These are phyloP conservation scores for Nannochloropsis gaditana DNA, from an alignment of 108 stramenopile species.

Conservation along the genomic window DNA sequence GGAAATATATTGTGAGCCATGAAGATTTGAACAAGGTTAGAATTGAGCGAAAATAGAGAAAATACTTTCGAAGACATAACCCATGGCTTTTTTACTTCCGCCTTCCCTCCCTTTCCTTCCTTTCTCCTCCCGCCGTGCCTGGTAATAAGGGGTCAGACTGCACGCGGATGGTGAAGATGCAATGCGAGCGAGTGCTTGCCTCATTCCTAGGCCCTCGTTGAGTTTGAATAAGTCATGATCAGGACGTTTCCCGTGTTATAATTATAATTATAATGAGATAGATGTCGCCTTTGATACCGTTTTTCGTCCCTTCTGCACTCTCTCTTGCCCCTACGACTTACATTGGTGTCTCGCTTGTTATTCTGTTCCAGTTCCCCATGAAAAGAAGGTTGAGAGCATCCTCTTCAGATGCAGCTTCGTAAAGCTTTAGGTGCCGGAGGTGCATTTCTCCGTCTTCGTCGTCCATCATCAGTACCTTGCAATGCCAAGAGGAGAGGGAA, in stretches of 20 bases:
- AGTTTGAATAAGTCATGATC: too few species aligned
- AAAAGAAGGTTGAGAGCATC: constrained; percentile 60
- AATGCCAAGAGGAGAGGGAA: neutral
- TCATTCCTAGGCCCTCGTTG: neutral
- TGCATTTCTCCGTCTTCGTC: constrained; percentile 28
- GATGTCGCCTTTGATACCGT: neutral
- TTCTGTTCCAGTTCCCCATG: constrained; percentile 57
- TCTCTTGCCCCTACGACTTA: neutral
- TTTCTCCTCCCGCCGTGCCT: neutral
- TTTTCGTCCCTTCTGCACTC: neutral
- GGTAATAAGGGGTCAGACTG: neutral
- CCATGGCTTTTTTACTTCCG: neutral
- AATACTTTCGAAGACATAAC: too few species aligned
- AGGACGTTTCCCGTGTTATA: too few species aligned
- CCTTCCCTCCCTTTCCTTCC: neutral
- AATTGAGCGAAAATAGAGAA: too few species aligned
- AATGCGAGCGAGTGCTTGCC: constrained; percentile 18
- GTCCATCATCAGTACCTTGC: neutral
- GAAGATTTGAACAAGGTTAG: too few species aligned
- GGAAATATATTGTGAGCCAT: too few species aligned
- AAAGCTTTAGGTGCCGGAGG: constrained; percentile 28
- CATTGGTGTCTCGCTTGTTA: constrained; percentile 46
- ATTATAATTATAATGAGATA: neutral
- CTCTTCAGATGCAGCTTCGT: constrained; percentile 49
- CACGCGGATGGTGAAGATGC: constrained; percentile 16